Base-by-base conservation (phyloP, 164 flowering plant genomes). In the Kalanchoe fedtschenkoi region DNA sequence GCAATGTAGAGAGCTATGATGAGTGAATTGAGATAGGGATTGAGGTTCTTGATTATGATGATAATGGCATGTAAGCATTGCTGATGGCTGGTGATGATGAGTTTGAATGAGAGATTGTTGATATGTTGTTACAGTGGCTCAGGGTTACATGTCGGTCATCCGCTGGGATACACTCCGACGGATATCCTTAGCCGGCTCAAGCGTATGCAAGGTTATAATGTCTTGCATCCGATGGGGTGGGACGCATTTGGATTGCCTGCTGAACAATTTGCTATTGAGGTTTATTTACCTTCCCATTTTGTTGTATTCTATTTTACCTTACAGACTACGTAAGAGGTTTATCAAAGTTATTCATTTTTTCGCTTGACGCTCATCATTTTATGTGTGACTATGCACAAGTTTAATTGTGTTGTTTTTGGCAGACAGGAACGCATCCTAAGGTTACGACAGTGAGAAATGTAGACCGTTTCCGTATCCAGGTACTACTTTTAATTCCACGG, bases 221-320 rank as follows among this genome's bases (percentile, higher is more conserved):
- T 92, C n/a, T 74, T 92, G 80, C 98, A 92, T 69, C 98, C 98
- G 6, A 89, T 92, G 98, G 98, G 98, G 56, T 92, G 98, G 98
- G 98, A 92, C 83, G 96, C 98, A 58, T 93, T 93, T 83, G 98
- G 98, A 60, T 75, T 93, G 74, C 98, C 98, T 21, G 97, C 97
- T 4, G 98, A 93, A 72, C 97, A 93, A 58, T 89, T 89, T 75
- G 98, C 98, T 29, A 93, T 93, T 41, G 83, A 89, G 87, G 98
- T 89, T 41, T 68, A 34, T 6, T 8, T 28, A 37, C 42, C 16
- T 58, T 37, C 42, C 19, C 6, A 9, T 19, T 26, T 34, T 34
- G 14, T 42, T 42, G 16, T 15, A 9, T n/a, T 28, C 4, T 9
- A 51, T 51, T 30, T 8, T 24, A 47, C 16, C 30, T 22, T n/a